phyloP scores from a whole-genome alignment of 257 asterid species.

The Osmanthus fragrans region DNA sequence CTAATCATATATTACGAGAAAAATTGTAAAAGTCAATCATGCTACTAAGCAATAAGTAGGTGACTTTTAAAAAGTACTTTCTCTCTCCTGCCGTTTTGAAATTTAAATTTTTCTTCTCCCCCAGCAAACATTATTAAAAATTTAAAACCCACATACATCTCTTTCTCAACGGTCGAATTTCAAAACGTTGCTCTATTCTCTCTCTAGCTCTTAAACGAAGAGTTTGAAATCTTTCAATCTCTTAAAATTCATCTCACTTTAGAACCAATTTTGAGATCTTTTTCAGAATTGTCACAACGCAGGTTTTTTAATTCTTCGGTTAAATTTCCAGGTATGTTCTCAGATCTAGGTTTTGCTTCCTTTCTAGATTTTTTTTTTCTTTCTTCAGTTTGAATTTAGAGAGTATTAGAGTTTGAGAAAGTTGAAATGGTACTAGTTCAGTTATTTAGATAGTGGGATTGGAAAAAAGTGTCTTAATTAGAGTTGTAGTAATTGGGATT shows the following conservation, averaged over 20 bases:
- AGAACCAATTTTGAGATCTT: constrained; percentile 2
- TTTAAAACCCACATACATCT: constrained; percentile 20
- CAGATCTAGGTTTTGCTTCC: constrained; percentile 17
- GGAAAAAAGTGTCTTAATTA: neutral
- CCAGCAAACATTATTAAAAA: constrained; percentile 8
- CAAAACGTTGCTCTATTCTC: constrained; percentile 20
- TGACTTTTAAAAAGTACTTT: neutral
- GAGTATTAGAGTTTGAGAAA: neutral
- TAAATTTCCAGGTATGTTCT: constrained; percentile 30
- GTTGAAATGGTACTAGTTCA: neutral
- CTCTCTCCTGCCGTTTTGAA: constrained; percentile 23
- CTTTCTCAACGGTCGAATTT: constrained; percentile 42
- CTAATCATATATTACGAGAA: too few relatives aligned
- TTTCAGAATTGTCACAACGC: constrained; percentile 8
- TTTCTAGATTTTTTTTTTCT: neutral
- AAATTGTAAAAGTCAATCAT: neutral
- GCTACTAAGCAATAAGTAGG: neutral
- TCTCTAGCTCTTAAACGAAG: constrained; percentile 10
- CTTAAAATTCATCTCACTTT: neutral
- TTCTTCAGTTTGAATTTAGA: neutral
- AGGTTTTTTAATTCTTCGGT: neutral
- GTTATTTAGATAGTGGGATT: neutral
- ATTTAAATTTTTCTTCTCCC: constrained; percentile 10
- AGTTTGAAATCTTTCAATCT: neutral
- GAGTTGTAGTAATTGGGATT: neutral